phyloP scores from a whole-genome alignment of 768 basidiomycete species.

The Strobilomyces confusus region DNA sequence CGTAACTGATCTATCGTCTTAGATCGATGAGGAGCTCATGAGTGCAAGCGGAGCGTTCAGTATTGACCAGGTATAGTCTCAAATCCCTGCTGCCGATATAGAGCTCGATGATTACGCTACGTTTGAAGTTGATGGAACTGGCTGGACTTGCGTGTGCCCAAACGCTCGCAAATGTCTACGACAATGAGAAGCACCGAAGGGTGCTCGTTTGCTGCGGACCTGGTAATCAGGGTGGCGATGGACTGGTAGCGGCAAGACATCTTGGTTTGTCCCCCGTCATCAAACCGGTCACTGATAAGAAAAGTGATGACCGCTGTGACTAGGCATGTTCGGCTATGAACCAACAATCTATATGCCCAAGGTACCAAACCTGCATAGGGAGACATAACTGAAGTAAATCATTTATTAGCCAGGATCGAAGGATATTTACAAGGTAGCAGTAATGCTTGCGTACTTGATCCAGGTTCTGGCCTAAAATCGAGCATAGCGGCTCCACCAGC shows the following conservation, averaged over 20 bases:
- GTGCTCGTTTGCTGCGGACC: slow-evolving; percentile 97
- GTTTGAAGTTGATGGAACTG: slow-evolving; percentile 83
- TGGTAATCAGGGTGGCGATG: slow-evolving; percentile 97
- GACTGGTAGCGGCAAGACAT: slow-evolving; percentile 93
- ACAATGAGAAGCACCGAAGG: slow-evolving; percentile 58
- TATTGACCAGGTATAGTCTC: slow-evolving; percentile 70
- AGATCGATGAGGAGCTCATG: slow-evolving; percentile 98
- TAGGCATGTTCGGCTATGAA: slow-evolving; percentile 89
- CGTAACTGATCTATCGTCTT: neutral
- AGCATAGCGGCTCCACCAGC: slow-evolving; percentile 68
- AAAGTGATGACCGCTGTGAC: neutral
- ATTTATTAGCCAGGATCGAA: slow-evolving; percentile 77
- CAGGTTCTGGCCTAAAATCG: neutral
- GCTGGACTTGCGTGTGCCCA: slow-evolving; percentile 95
- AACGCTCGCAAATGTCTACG: slow-evolving; percentile 74
- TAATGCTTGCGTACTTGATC: neutral
- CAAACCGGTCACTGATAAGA: neutral
- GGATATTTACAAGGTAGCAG: slow-evolving; percentile 78
- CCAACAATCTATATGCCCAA: slow-evolving; percentile 94
- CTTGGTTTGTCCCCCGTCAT: slow-evolving; percentile 51
- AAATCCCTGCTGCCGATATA: neutral
- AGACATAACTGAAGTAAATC: neutral
- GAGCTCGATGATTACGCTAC: neutral
- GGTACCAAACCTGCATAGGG: slow-evolving; percentile 36
- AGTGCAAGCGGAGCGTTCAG: slow-evolving; percentile 84